Conservation (phyloP, 2,329 filamentous ascomycete species). For the Mariannaea sp. region DNA sequence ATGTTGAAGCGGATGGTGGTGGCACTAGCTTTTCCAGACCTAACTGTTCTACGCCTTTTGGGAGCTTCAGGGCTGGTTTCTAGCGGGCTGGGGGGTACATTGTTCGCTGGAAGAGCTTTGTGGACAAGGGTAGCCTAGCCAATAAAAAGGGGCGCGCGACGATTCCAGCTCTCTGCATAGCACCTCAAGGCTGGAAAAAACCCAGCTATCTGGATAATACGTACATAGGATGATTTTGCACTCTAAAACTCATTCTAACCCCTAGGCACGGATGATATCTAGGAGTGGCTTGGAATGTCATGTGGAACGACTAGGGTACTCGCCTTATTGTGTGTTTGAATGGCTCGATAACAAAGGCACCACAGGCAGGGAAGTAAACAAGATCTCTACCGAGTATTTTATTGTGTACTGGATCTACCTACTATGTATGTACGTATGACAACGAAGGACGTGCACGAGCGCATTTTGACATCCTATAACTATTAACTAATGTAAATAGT, state of each 20-base stretch:
- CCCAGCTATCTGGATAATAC: no score
- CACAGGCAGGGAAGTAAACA: conserved; percentile 11
- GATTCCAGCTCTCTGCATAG: conserved; percentile 12
- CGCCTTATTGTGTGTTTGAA: conserved; percentile 10
- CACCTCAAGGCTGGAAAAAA: conserved; percentile 4
- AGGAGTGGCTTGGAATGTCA: no score
- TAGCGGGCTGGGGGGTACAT: conserved; percentile 19
- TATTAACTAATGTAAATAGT: no score
- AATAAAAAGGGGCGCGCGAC: conserved; percentile 25
- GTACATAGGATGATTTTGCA: no score
- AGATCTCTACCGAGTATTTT: no score
- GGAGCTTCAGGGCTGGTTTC: conserved; percentile 30
- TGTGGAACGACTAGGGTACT: no score
- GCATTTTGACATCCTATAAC: no score
- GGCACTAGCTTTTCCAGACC: conserved; percentile 21
- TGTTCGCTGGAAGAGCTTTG: conserved; percentile 25
- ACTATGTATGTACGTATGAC: no score
- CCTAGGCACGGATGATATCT: no score
- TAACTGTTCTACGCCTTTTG: conserved; percentile 1
- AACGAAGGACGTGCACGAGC: no score
- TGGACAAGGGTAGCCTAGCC: conserved; percentile 27
- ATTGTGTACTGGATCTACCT: no score
- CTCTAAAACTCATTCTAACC: no score
- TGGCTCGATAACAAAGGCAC: conserved; percentile 24
- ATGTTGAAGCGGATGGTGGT: conserved; percentile 27